Percentiles rank a stretch among this genome's conserved stretches.
Conservation (phyloP, 2,329 filamentous ascomycete genomes). For the Hyphodiscus sp. region DNA sequence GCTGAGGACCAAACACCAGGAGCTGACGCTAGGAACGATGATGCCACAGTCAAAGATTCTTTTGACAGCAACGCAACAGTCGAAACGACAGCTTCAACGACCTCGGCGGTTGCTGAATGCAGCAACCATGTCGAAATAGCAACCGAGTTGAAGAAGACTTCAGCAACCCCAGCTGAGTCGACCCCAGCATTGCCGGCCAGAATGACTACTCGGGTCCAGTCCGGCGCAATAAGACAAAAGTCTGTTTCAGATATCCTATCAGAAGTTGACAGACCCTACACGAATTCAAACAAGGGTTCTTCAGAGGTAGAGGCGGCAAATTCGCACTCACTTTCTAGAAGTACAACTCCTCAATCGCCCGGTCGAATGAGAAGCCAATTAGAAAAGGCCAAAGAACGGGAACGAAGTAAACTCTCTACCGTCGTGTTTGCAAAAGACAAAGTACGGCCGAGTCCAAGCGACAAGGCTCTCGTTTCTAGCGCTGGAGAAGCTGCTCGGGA, state of each 20-base stretch:
- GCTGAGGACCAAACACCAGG: constrained; percentile 17
- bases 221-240: constrained; percentile 64
- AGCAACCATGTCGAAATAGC: background rate
- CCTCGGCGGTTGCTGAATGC: constrained; percentile 5
- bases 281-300: constrained; percentile 9
- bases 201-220: constrained; percentile 64
- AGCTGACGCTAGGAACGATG: constrained; percentile 25
- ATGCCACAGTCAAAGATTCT: constrained; percentile 24
- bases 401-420: constrained; percentile 62
- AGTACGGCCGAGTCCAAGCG: constrained; percentile 35
- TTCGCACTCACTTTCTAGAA: constrained; percentile 26
- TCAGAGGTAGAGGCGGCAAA: constrained; percentile 17
- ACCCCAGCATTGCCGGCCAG: constrained; percentile 39
- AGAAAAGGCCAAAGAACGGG: constrained; percentile 42
- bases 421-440: constrained; percentile 71
- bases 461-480: constrained; percentile 10
- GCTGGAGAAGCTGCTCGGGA: constrained; percentile 7
- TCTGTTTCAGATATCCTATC: constrained; percentile 68
- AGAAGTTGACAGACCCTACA: constrained; percentile 42
- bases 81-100: constrained; percentile 3
- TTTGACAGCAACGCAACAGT: constrained; percentile 17
- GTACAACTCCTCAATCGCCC: constrained; percentile 40
- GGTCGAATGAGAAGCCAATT: constrained; percentile 26
- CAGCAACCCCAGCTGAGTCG: constrained; percentile 13
- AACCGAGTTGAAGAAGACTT: constrained; percentile 10